Percentiles rank a stretch among this genome's conserved stretches.
phyloP scores from a whole-genome alignment of 495 filamentous ascomycete genomes.

The Penicillium maclennaniae region DNA sequence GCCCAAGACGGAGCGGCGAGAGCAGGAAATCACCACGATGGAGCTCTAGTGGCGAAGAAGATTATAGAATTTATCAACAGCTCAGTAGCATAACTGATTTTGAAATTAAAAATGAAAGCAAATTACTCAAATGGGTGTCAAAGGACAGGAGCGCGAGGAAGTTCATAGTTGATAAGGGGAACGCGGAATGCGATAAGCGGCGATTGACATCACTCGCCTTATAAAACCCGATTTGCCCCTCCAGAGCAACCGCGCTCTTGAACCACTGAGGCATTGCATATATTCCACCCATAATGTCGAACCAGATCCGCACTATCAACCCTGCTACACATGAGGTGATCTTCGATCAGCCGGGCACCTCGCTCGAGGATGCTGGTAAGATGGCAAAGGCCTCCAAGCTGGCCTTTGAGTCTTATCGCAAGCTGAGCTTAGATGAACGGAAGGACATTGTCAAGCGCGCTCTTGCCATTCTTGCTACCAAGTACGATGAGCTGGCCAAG shows the following conservation, averaged over 20 bases:
- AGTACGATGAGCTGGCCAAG: slow-evolving; percentile 70
- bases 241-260: background rate
- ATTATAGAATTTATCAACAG: slow-evolving; percentile 70
- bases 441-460: slow-evolving; percentile 77
- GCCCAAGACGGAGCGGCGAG: slow-evolving; percentile 59
- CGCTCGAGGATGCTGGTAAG: slow-evolving; percentile 60
- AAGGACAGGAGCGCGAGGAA: background rate
- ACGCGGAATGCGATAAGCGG: slow-evolving; percentile 16
- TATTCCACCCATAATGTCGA: slow-evolving; percentile 54
- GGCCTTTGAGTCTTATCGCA: slow-evolving; percentile 68
- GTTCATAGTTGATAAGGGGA: slow-evolving; percentile 1
- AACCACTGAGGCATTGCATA: background rate
- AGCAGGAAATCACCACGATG: slow-evolving; percentile 65
- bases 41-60: slow-evolving; percentile 55
- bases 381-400: slow-evolving; percentile 62
- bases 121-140: too few relatives aligned
- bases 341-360: slow-evolving; percentile 71
- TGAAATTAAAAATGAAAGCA: background rate
- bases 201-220: background rate
- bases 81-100: slow-evolving; percentile 1
- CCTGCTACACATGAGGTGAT: slow-evolving; percentile 80
- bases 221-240: slow-evolving; percentile 7
- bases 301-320: slow-evolving; percentile 86
- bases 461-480: slow-evolving; percentile 60
- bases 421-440: slow-evolving; percentile 60